A percentile compares a stretch with the other conserved stretches of the same genome.
Evolutionary conservation across 2,329 filamentous ascomycete genomes (phyloP).

Genomic region (Daldinia sp.): DNA sequence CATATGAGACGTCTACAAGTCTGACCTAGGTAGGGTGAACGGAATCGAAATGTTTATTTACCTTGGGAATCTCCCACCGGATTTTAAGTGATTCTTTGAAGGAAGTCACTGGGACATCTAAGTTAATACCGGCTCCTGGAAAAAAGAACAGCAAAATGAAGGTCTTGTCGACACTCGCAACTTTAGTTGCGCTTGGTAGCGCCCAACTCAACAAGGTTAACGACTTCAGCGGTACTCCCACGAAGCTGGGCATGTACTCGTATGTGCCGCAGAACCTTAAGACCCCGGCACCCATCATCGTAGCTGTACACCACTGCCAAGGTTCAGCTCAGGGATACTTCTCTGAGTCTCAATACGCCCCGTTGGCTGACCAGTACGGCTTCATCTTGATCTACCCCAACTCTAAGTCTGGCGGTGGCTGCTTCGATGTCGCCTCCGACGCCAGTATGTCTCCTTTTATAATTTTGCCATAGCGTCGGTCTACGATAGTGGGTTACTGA

Average conservation of each 20-base stretch:
- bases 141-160: conserved; percentile 33
- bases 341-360: conserved; percentile 59
- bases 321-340: conserved; percentile 63
- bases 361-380: conserved; percentile 61
- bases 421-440: conserved; percentile 67
- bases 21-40: not conserved
- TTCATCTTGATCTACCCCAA: conserved; percentile 63
- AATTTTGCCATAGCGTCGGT: not conserved
- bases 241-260: conserved; percentile 48
- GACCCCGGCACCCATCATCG: conserved; percentile 54
- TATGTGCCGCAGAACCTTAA: conserved; percentile 46
- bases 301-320: conserved; percentile 65
- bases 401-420: conserved; percentile 53
- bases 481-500: not conserved
- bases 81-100: not conserved
- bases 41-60: conserved; percentile 23
- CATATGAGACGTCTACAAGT: conserved; percentile 4
- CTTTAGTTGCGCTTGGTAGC: conserved; percentile 39
- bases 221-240: conserved; percentile 47
- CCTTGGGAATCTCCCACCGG: conserved; percentile 12
- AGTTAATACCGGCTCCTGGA: conserved; percentile 1
- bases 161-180: conserved; percentile 34
- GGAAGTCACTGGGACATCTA: conserved; percentile 1
- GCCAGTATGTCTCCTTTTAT: conserved; percentile 42
- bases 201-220: conserved; percentile 45